Evolutionary conservation across 169 alveolate genomes (phyloP), one percentile per base, ranked within the genome.

Genomic region (Perkinsus olseni): DNA sequence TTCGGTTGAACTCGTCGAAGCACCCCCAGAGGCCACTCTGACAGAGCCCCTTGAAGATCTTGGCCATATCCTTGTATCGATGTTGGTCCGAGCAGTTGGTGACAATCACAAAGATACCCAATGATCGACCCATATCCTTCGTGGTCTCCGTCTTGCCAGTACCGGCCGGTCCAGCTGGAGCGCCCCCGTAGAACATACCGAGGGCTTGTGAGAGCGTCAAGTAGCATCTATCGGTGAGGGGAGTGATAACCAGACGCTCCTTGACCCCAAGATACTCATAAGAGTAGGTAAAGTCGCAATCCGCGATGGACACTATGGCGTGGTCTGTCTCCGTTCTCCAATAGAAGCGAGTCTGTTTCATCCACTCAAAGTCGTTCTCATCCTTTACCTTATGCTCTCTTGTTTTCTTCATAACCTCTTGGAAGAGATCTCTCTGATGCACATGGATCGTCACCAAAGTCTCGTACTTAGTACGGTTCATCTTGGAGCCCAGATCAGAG

Each of bases 61-160:
- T 98, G 74, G 99, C 99, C 99, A 98, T 98, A 95, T 97, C 98
- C 95, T 97, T 97, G 96, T 96, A 98, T 91, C 99, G 96, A 93
- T 97, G 99, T 94, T 98, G 98, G 93, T 98, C 99, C 74, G 99
- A 98, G 97, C 99, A 98, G 96, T 98, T 98, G 39, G 99, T 98
- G 90, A 98, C 99, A 45, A 98, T 98, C 94, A 98, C 99, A 96
- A 97, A 97, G n/a, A 97, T 98, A 50, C 99, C 99, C 94, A 98
- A 95, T 3, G 99, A 97, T 92, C 99, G 95, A 91, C 99, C 99
- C 97, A 98, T 96, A 96, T 98, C 99, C 94, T 98, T 97, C 74
- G 97, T 99, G 37, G 99, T 98, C 95, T 98, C 99, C 74, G 99
- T 98, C 96, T 98, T 98, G n/a, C n/a, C n/a, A n/a, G n/a, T n/a